These are phyloP conservation scores for Gentiana macrophylla DNA, from an alignment of 257 asterid genomes.

Conservation along the genomic window DNA sequence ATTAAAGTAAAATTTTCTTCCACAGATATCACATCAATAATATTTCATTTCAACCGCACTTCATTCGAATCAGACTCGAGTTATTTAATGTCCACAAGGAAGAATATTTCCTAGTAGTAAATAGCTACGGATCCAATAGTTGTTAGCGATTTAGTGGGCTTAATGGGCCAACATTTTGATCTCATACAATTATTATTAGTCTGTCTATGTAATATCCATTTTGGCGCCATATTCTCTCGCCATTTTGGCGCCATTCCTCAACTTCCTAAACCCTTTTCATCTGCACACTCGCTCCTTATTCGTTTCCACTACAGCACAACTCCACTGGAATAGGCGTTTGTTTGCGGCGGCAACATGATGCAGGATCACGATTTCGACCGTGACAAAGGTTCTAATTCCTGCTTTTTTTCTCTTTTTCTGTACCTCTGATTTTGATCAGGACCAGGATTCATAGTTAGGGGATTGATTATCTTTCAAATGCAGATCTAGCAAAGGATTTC, in stretches of 20 bases:
- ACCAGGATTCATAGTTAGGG: neutral
- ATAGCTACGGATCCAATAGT: too few relatives aligned
- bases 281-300: neutral
- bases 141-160: too few relatives aligned
- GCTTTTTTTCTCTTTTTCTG: neutral
- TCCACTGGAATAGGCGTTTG: slow-evolving; percentile 1
- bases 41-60: too few relatives aligned
- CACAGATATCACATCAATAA: too few relatives aligned
- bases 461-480: slow-evolving; percentile 7
- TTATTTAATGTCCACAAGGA: too few relatives aligned
- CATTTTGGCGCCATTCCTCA: slow-evolving; percentile 47
- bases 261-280: slow-evolving; percentile 2
- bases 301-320: slow-evolving; percentile 6
- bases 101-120: too few relatives aligned
- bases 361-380: slow-evolving; percentile 49
- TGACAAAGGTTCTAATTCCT: slow-evolving; percentile 40
- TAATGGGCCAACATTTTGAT: too few relatives aligned
- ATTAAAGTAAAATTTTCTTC: too few relatives aligned
- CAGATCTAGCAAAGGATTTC: slow-evolving; percentile 79
- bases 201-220: neutral
- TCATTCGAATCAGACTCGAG: too few relatives aligned
- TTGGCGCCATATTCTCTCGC: slow-evolving; percentile 61
- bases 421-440: neutral
- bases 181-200: too few relatives aligned
- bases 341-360: slow-evolving; percentile 26